Conservation (phyloP, 192 early-diverging fungal genomes). For the Coemansia sp. region DNA sequence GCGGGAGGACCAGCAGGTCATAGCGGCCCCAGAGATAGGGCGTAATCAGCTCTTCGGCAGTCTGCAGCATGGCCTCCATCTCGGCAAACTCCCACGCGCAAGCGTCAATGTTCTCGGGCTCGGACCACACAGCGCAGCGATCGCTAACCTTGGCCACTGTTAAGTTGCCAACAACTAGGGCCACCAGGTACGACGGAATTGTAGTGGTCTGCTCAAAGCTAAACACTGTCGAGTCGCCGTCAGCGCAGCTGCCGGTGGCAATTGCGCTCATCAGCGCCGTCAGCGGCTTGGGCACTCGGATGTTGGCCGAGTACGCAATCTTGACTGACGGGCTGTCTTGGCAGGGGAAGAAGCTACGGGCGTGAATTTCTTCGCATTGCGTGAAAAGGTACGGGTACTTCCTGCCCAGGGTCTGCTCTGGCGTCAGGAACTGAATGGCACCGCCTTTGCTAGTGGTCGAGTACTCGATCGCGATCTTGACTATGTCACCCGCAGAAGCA, state of each 20-base stretch:
- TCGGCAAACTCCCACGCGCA: constrained; percentile 94
- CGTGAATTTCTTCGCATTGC: constrained; percentile 96
- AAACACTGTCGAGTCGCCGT: constrained; percentile 60
- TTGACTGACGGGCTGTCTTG: constrained; percentile 87
- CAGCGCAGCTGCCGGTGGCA: constrained; percentile 57
- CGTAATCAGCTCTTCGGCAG: constrained; percentile 71
- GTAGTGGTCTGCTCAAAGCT: constrained; percentile 81
- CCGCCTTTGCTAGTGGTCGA: constrained; percentile 76
- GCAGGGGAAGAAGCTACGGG: constrained; percentile 85
- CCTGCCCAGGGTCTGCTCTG: constrained; percentile 92
- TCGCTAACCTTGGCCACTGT: constrained; percentile 72
- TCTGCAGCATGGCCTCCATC: constrained; percentile 65
- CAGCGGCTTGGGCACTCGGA: constrained; percentile 71
- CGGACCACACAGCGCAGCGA: constrained; percentile 93
- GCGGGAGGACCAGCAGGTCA: constrained; percentile 86
- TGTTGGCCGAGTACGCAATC: constrained; percentile 80
- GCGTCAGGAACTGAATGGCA: constrained; percentile 89
- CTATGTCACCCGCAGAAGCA: constrained; percentile 44
- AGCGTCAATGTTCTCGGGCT: constrained; percentile 71
- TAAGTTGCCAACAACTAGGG: constrained; percentile 87
- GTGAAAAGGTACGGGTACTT: constrained; percentile 94
- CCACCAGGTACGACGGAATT: constrained; percentile 95
- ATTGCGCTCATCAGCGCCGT: constrained; percentile 95
- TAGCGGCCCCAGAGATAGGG: constrained; percentile 97
- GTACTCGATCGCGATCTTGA: constrained; percentile 70